phyloP scores from a whole-genome alignment of 208 protist species.

The Crithidia expoeki region DNA sequence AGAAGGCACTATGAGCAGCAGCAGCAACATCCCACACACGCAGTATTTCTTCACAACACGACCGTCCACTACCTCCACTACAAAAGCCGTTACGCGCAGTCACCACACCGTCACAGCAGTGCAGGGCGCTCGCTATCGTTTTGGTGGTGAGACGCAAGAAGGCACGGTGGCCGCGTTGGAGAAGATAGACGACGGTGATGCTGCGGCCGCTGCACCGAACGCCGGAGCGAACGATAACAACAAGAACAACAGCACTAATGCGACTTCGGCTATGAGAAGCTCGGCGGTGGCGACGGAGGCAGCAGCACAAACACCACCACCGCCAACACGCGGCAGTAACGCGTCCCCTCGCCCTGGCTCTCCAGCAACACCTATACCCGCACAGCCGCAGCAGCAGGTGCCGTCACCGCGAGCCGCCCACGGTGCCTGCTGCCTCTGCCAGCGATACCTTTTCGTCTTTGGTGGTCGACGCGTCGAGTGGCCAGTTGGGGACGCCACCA shows the following conservation, averaged over 20 bases:
- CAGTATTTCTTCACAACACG: too few relatives aligned
- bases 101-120: constrained; percentile 50
- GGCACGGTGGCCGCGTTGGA: constrained; percentile 49
- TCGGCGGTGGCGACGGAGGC: not conserved
- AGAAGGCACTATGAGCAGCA: too few relatives aligned
- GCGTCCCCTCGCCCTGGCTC: not conserved
- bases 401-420: constrained; percentile 66
- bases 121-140: constrained; percentile 47
- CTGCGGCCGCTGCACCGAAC: not conserved
- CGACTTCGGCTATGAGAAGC: not conserved
- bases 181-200: constrained; percentile 16
- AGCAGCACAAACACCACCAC: not conserved
- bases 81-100: constrained; percentile 25
- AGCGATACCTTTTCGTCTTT: constrained; percentile 72
- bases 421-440: constrained; percentile 52
- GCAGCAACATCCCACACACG: constrained; percentile 6
- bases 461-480: constrained; percentile 59
- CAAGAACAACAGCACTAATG: not conserved
- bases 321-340: not conserved
- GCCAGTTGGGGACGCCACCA: constrained; percentile 11
- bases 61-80: too few relatives aligned
- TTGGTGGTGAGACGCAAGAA: constrained; percentile 56
- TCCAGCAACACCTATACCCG: not conserved
- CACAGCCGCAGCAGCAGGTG: not conserved
- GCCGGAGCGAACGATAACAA: not conserved